Evolutionary conservation across 2,329 filamentous ascomycete species (phyloP).

Genomic region (Talaromyces verruculosus): DNA sequence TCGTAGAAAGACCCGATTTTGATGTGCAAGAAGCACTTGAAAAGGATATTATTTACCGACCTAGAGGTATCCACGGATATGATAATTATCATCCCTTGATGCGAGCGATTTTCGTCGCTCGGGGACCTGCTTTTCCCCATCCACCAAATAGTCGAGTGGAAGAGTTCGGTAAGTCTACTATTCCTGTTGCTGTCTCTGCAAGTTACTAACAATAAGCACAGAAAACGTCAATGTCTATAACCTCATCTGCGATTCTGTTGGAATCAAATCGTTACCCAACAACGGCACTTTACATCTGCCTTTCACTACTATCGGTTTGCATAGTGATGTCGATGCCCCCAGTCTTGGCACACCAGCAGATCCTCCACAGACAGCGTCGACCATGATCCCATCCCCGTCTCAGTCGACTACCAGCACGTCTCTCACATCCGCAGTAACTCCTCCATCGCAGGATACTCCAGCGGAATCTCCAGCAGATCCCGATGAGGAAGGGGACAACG

Average conservation of each 20-base stretch:
- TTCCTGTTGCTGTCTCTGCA: neutral
- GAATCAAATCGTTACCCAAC: conserved; percentile 70
- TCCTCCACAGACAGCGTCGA: conserved; percentile 26
- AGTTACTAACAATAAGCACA: conserved; percentile 36
- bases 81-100: conserved; percentile 93
- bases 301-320: conserved; percentile 46
- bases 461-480: neutral
- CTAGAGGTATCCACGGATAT: conserved; percentile 86
- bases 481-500: neutral
- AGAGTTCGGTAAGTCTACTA: conserved; percentile 70
- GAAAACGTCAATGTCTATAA: conserved; percentile 97
- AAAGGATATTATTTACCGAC: conserved; percentile 69
- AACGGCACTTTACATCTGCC: conserved; percentile 73
- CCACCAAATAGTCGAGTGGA: conserved; percentile 74
- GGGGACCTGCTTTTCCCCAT: conserved; percentile 90
- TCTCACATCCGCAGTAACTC: neutral
- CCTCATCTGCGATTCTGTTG: conserved; percentile 84
- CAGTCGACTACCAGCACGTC: neutral
- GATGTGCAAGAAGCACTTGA: conserved; percentile 66
- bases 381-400: conserved; percentile 6
- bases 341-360: conserved; percentile 35
- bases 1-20: conserved; percentile 78
- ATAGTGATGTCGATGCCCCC: conserved; percentile 43
- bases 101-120: conserved; percentile 90
- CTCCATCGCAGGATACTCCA: neutral